Conservation (phyloP, 2,329 filamentous ascomycete genomes). For the Fusarium odoratissimum region DNA sequence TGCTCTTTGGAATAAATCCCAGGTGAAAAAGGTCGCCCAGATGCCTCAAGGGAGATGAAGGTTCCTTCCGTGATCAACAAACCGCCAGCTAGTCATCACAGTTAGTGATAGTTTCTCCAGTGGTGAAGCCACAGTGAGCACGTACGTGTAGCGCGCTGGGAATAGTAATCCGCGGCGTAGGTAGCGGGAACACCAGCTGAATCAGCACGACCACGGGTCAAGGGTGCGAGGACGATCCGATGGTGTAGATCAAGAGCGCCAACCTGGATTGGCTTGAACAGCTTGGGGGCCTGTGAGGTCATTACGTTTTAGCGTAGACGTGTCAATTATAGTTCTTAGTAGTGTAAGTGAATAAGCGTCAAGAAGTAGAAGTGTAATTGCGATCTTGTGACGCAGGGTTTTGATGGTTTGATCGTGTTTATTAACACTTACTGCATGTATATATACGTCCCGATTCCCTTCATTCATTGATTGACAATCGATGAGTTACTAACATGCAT, state of each 20-base stretch:
- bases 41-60: slow-evolving; percentile 51
- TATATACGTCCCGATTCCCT: too few relatives aligned
- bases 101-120: fast-evolving
- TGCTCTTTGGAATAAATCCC: slow-evolving; percentile 68
- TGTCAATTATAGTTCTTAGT: too few relatives aligned
- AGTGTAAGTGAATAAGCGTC: too few relatives aligned
- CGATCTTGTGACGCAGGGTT: too few relatives aligned
- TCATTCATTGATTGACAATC: too few relatives aligned
- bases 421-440: too few relatives aligned
- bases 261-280: slow-evolving; percentile 56
- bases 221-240: slow-evolving; percentile 64
- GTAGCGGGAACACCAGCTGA: slow-evolving; percentile 37
- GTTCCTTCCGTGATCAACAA: slow-evolving; percentile 60
- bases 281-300: slow-evolving; percentile 17
- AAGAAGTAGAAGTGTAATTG: too few relatives aligned
- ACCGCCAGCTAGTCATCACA: slow-evolving; percentile 48
- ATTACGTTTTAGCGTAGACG: not conserved
- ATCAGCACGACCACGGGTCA: slow-evolving; percentile 65
- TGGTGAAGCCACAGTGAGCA: fast-evolving
- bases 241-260: slow-evolving; percentile 54
- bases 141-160: slow-evolving; percentile 54
- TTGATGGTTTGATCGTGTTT: too few relatives aligned
- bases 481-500: too few relatives aligned
- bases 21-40: slow-evolving; percentile 43
- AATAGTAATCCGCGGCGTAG: slow-evolving; percentile 58